These are phyloP conservation scores for Mollisia scopiformis DNA, from an alignment of 2,329 filamentous ascomycete genomes.

Conservation along the genomic window DNA sequence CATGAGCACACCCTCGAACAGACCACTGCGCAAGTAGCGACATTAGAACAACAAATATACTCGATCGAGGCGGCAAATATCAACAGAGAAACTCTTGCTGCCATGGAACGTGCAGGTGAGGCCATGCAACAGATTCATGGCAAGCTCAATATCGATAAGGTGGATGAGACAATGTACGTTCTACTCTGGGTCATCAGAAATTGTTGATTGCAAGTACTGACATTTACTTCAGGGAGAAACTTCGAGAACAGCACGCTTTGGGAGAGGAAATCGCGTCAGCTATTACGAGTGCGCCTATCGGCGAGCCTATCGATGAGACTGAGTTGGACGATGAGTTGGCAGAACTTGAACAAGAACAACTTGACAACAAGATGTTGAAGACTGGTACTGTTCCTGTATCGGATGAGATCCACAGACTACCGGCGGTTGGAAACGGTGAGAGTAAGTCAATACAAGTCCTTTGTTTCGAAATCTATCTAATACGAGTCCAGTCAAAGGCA, in stretches of 20 bases:
- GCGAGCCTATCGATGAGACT: conserved; percentile 77
- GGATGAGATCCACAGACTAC: conserved; percentile 77
- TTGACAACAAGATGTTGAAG: conserved; percentile 93
- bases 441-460: conserved; percentile 57
- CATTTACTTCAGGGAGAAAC: conserved; percentile 68
- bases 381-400: conserved; percentile 83
- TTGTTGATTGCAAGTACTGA: conserved; percentile 35
- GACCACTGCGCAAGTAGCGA: conserved; percentile 85
- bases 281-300: conserved; percentile 72
- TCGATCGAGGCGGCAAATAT: conserved; percentile 98
- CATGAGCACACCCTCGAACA: conserved; percentile 92
- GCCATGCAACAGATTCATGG: conserved; percentile 95
- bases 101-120: conserved; percentile 87
- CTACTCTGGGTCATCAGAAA: neutral
- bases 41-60: conserved; percentile 93
- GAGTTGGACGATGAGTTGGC: conserved; percentile 88
- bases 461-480: conserved; percentile 23
- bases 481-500: conserved; percentile 49
- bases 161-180: conserved; percentile 90
- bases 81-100: conserved; percentile 92
- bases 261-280: conserved; percentile 90
- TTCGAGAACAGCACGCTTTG: conserved; percentile 89
- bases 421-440: conserved; percentile 73
- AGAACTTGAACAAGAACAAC: conserved; percentile 83
- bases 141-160: conserved; percentile 89